Evolutionary conservation across 169 alveolate genomes (phyloP), one percentile per base, ranked within the genome.

Genomic region (Plasmodium blacklocki): DNA sequence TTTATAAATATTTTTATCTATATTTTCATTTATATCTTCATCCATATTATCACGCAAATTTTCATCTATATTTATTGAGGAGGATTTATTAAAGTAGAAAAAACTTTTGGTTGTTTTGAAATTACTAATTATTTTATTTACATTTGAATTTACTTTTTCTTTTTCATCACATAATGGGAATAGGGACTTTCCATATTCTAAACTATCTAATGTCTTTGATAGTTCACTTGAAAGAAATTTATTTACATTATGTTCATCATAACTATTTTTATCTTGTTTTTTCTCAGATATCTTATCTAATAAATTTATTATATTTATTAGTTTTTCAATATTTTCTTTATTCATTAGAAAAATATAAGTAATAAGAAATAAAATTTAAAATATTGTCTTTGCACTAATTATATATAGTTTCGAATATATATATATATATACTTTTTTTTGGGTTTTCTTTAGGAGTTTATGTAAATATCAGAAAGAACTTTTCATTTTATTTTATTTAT

Each of bases 41-140:
- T 56, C 68, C 7, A n/a, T 45, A 23, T 43, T 39, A 14, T 60
- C 15, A 39, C 70, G 21, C 50, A 63, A 26, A 11, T 76, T 54
- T 70, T 56, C 32, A 58, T 49, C 76, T 12, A 39, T 14, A 12
- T 56, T 56, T 32, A 32, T 0, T n/a, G 74, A 74, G 15, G 14
- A 15, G 43, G 89, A 64, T 26, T 78, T 78, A 45, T 78, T 78
- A 21, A 67, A 64, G 19, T 64, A 78, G 45, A 78, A 78, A 50
- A 78, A 59, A 66, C 78, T 78, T 64, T 78, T 78, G n/a, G 89
- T 64, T 58, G 29, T 78, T 78, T 78, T 78, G 19, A 78, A 64
- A 64, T 78, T 67, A 23, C 67, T 70, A 78, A 50, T 78, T 78
- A 78, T 78, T 78, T 78, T 52, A 58, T 66, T 78, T 26, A 47